A percentile compares a stretch with the other conserved stretches of the same genome.
phyloP scores from a whole-genome alignment of 495 filamentous ascomycete genomes.

The Letharia columbiana region DNA sequence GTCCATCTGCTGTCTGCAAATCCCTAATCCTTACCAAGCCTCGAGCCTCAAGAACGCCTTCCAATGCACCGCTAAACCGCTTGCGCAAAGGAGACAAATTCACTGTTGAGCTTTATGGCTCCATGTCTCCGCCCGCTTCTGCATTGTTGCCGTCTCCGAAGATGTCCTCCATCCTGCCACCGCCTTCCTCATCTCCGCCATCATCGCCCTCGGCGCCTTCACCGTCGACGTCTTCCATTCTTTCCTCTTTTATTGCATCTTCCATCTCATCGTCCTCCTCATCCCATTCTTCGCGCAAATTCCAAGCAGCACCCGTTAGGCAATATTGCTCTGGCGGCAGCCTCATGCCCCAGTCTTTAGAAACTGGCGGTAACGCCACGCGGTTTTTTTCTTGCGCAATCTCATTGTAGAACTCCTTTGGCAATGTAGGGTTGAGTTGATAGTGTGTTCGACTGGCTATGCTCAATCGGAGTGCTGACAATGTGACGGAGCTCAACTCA shows the following conservation, averaged over 20 bases:
- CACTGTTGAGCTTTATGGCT: conserved; percentile 4
- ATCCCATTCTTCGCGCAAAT: conserved; percentile 70
- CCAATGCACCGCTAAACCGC: conserved; percentile 14
- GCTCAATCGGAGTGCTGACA: conserved; percentile 53
- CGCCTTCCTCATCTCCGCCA: conserved; percentile 42
- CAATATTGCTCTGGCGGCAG: conserved; percentile 89
- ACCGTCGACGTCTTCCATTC: conserved; percentile 28
- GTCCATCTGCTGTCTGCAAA: neutral
- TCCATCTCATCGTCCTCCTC: conserved; percentile 44
- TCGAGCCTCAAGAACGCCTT: conserved; percentile 13
- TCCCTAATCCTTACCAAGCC: neutral
- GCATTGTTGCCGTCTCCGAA: conserved; percentile 41
- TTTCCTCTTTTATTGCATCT: conserved; percentile 27
- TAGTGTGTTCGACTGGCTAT: conserved; percentile 56
- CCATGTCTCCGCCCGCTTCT: conserved; percentile 43
- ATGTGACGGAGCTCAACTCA: conserved; percentile 41
- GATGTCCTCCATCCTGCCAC: conserved; percentile 53
- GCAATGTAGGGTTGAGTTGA: conserved; percentile 56
- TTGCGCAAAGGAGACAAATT: neutral
- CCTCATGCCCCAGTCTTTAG: conserved; percentile 71
- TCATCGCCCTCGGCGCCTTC: conserved; percentile 27
- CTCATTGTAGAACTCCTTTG: conserved; percentile 82
- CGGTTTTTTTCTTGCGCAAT: conserved; percentile 75
- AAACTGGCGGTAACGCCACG: conserved; percentile 66
- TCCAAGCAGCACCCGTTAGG: conserved; percentile 77